These are phyloP conservation scores for Lippia alba DNA, from an alignment of 305 asterid genomes.

Conservation along the genomic window DNA sequence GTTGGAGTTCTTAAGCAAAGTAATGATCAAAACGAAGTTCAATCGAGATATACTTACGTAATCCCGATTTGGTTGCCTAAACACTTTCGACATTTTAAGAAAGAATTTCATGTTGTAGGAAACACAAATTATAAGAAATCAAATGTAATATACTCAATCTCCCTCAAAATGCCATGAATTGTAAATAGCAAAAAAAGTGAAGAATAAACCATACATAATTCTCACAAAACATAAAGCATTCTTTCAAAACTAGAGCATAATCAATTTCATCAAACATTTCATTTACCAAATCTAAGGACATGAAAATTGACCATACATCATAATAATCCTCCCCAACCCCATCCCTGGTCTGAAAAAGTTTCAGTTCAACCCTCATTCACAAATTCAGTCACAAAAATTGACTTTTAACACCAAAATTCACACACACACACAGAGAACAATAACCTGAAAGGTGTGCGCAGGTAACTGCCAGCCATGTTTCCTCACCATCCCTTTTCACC, in stretches of 20 bases:
- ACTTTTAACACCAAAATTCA: background rate
- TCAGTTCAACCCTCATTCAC: constrained; percentile 27
- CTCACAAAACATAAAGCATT: background rate
- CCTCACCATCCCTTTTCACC: constrained; percentile 77
- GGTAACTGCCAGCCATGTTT: constrained; percentile 99
- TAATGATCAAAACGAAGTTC: too few species aligned
- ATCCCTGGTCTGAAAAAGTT: background rate
- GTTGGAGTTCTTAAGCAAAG: too few species aligned
- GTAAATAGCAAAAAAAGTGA: too few species aligned
- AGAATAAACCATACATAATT: background rate
- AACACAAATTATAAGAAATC: too few species aligned
- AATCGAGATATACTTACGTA: too few species aligned
- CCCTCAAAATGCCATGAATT: background rate
- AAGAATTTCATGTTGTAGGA: too few species aligned
- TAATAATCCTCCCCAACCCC: background rate
- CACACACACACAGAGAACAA: constrained; percentile 9
- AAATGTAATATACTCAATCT: background rate
- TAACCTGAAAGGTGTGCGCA: constrained; percentile 97
- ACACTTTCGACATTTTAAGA: too few species aligned
- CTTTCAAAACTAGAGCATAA: background rate
- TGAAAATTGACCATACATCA: background rate
- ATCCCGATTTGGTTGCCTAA: too few species aligned
- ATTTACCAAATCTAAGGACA: background rate
- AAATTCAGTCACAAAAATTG: constrained; percentile 25
- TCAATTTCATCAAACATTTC: background rate